Conservation (phyloP, 148 eudicot genomes). For the Rhododendron simsii region DNA sequence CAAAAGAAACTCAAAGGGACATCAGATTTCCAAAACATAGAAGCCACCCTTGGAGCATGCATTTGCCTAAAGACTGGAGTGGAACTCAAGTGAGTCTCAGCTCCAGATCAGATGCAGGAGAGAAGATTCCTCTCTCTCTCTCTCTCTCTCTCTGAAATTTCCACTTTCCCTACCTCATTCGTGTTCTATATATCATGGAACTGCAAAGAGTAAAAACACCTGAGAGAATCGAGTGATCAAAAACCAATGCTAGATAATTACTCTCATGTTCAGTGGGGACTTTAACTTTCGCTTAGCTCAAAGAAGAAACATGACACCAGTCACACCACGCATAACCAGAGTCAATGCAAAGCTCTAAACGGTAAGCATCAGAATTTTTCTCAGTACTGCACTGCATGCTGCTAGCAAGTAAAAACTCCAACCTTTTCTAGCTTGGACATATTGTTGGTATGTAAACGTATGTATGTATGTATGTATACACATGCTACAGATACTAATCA, state of each 20-base stretch:
- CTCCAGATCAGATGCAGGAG: background rate
- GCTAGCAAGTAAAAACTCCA: background rate
- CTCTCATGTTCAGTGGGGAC: background rate
- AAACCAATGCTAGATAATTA: background rate
- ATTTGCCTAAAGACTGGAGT: background rate
- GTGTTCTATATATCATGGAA: background rate
- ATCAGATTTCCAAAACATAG: background rate
- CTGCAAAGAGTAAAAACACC: background rate
- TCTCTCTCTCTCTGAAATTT: background rate
- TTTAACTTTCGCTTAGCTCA: background rate
- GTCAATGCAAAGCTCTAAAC: background rate
- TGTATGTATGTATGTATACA: too few relatives aligned
- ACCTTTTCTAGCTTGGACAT: background rate
- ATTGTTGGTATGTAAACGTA: background rate
- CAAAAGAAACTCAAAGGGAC: background rate
- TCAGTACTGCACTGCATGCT: background rate
- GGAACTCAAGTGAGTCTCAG: background rate
- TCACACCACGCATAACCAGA: background rate
- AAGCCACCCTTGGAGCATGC: background rate
- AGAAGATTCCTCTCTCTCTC: background rate
- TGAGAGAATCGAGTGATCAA: background rate
- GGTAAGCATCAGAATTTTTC: background rate
- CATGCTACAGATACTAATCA: background rate
- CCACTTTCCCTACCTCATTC: background rate
- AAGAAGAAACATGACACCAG: background rate